phyloP scores from a whole-genome alignment of 768 basidiomycete species.

The Gautieria morchelliformis region DNA sequence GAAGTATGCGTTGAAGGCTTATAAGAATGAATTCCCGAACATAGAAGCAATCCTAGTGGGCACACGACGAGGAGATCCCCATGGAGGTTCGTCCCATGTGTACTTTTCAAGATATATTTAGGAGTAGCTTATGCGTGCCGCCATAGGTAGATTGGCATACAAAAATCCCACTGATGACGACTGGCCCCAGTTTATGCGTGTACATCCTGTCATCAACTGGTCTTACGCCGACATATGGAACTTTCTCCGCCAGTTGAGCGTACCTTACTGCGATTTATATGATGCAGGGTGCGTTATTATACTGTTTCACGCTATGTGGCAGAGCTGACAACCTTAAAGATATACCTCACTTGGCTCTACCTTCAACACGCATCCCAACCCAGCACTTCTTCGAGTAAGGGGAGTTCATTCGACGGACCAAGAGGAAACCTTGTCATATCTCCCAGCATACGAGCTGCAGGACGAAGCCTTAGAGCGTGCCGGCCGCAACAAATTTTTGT shows the following conservation, averaged over 20 bases:
- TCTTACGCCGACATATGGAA: constrained; percentile 82
- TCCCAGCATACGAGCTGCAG: constrained; percentile 71
- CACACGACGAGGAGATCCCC: constrained; percentile 82
- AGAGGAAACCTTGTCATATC: constrained; percentile 28
- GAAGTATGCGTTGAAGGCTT: constrained; percentile 65
- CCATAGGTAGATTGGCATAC: constrained; percentile 56
- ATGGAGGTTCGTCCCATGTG: constrained; percentile 65
- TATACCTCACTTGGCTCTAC: constrained; percentile 97
- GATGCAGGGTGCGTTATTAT: constrained; percentile 66
- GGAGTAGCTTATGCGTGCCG: background rate
- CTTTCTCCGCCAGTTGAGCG: constrained; percentile 61
- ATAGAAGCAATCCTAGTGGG: constrained; percentile 83
- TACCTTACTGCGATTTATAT: constrained; percentile 86
- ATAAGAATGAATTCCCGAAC: constrained; percentile 55
- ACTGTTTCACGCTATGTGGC: background rate
- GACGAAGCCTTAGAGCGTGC: constrained; percentile 70
- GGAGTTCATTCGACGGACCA: no score
- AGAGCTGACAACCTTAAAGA: constrained; percentile 29
- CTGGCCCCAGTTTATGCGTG: constrained; percentile 85
- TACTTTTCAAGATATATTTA: background rate
- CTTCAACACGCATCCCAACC: constrained; percentile 90
- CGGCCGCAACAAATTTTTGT: constrained; percentile 30
- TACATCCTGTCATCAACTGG: constrained; percentile 97
- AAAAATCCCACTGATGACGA: constrained; percentile 75
- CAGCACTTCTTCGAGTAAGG: constrained; percentile 44